Base-by-base conservation (phyloP, 2,329 filamentous ascomycete species). In the Zopfia rhizophila region DNA sequence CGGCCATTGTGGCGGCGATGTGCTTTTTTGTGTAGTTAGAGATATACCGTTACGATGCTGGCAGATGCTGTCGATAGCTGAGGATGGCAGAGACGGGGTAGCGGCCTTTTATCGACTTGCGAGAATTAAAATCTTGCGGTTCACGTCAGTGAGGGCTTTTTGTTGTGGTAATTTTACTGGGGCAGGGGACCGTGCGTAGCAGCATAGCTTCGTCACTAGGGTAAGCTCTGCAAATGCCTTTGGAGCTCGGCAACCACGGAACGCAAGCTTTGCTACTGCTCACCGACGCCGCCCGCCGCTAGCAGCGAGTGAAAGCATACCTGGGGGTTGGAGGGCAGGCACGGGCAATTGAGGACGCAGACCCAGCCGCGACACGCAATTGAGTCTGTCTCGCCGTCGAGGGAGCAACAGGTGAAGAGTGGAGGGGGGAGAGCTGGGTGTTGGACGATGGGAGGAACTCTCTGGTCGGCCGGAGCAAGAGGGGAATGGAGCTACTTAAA, bases 311-410 rank as follows among this genome's bases (percentile, higher is more conserved):
- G 17, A 12, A 14, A 16, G 14, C n/a, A n/a, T n/a, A n/a, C n/a
- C 8, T n/a, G 22, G 25, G 11, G 3, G 19, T 3, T 23, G 35
- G 18, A 31, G 2, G 39, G 33, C 29, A 27, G 30, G 21, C 11
- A 35, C 22, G 16, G 11, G 17, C 48, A 56, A 54, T 56, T 46
- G 50, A 51, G 40, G 29, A 54, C 52, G 54, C 58, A 57, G 58
- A 53, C 56, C 56, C 58, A 59, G 56, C 54, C 53, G 54, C 56
- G 53, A 38, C 23, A 12, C 28, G 53, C 56, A 56, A 56, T 53
- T 54, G 55, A 55, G 51, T 43, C 52, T 50, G 51, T 54, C 55
- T 58, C 53, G 55, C 53, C 48, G 47, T 60, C 40, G 45, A 53
- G 54, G 55, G 56, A 49, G 49, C 52, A 47, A n/a, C n/a, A n/a